A percentile compares a stretch with the other conserved stretches of the same genome.
Conservation (phyloP, 2,329 filamentous ascomycete species). For the Colletotrichum liriopes region DNA sequence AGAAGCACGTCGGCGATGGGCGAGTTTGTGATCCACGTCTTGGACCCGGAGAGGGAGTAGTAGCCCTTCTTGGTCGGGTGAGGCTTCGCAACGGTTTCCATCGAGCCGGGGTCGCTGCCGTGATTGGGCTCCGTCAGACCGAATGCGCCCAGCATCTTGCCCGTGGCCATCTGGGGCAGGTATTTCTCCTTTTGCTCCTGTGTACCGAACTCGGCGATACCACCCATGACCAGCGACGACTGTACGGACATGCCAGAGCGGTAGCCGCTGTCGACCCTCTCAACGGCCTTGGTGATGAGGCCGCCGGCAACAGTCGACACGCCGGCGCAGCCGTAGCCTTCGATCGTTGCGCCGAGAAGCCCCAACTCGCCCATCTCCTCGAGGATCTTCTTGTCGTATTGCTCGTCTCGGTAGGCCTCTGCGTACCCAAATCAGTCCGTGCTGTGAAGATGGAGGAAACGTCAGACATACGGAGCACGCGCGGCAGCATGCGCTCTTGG, state of each 20-base stretch:
- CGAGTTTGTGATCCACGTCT: slow-evolving; percentile 97
- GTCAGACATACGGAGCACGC: slow-evolving; percentile 81
- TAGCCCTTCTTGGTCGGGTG: slow-evolving; percentile 89
- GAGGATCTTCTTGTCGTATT: slow-evolving; percentile 88
- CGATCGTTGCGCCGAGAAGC: slow-evolving; percentile 87
- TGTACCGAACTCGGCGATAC: slow-evolving; percentile 90
- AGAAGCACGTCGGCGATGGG: slow-evolving; percentile 89
- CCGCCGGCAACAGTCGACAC: slow-evolving; percentile 91
- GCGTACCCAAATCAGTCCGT: slow-evolving; percentile 18
- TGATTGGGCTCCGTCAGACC: slow-evolving; percentile 95
- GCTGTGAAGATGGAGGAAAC: slow-evolving; percentile 10
- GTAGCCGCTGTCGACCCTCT: slow-evolving; percentile 92
- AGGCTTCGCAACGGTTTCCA: slow-evolving; percentile 89
- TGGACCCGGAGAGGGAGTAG: slow-evolving; percentile 83
- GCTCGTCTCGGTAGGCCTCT: slow-evolving; percentile 89
- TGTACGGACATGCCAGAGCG: slow-evolving; percentile 95
- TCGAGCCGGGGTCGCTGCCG: slow-evolving; percentile 90
- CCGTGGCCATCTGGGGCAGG: slow-evolving; percentile 85
- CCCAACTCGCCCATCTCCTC: slow-evolving; percentile 94
- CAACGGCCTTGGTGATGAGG: slow-evolving; percentile 90
- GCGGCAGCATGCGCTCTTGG: slow-evolving; percentile 88
- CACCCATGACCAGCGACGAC: slow-evolving; percentile 93
- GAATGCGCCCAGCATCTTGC: slow-evolving; percentile 87
- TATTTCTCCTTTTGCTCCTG: slow-evolving; percentile 89
- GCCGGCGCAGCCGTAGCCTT: slow-evolving; percentile 91